Percentiles rank a stretch among this genome's conserved stretches.
phyloP scores from a whole-genome alignment of 768 basidiomycete genomes.

The Amanita jacksonii region DNA sequence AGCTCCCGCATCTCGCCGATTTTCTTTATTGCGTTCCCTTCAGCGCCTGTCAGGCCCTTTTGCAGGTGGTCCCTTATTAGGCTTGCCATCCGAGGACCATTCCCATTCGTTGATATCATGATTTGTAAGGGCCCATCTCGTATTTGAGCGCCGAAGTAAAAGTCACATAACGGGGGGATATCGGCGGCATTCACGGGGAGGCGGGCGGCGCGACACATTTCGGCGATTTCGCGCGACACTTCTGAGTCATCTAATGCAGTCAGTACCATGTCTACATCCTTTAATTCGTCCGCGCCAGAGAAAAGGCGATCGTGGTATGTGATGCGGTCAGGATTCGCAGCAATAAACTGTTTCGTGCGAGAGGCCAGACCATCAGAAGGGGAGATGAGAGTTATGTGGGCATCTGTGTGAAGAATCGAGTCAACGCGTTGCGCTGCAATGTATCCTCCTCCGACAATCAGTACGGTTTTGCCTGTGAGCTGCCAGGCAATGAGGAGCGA shows the following conservation, averaged over 20 bases:
- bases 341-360: conserved; percentile 45
- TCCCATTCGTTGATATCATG: conserved; percentile 93
- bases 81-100: conserved; percentile 85
- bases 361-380: conserved; percentile 60
- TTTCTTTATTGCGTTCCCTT: conserved; percentile 70
- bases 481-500: conserved; percentile 94
- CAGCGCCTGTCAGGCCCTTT: conserved; percentile 53
- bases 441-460: conserved; percentile 90
- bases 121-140: conserved; percentile 87
- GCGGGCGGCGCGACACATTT: conserved; percentile 50
- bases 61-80: conserved; percentile 67
- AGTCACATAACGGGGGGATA: conserved; percentile 92
- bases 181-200: conserved; percentile 96
- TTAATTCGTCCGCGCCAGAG: conserved; percentile 52
- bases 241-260: conserved; percentile 85
- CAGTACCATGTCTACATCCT: conserved; percentile 75
- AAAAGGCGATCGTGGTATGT: conserved; percentile 67
- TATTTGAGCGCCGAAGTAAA: conserved; percentile 95
- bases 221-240: conserved; percentile 62
- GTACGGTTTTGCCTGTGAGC: conserved; percentile 71
- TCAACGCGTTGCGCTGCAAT: conserved; percentile 86
- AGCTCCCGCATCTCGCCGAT: conserved; percentile 67
- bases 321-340: conserved; percentile 40
- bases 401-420: conserved; percentile 75
- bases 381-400: conserved; percentile 66